Percentiles rank a stretch among this genome's conserved stretches.
Conservation (phyloP, 352 stramenopile genomes). For the Blastocystis sp. region DNA sequence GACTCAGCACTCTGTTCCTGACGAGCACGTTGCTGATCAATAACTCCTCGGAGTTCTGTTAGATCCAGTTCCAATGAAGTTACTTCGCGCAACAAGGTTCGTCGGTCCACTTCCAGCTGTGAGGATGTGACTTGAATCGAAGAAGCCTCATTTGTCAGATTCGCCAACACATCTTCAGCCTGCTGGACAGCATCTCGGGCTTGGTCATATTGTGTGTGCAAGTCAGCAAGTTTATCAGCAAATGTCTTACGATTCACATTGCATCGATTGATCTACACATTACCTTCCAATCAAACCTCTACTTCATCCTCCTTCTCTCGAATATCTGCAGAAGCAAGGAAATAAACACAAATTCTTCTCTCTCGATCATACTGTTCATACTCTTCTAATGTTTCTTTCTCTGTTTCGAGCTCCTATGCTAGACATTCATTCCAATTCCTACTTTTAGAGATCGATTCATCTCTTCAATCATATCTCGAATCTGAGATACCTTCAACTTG, state of each 20-base stretch:
- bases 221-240: slow-evolving; percentile 23
- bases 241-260: slow-evolving; percentile 51
- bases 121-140: background rate
- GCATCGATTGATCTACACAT: slow-evolving; percentile 73
- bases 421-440: slow-evolving; percentile 33
- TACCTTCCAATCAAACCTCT: slow-evolving; percentile 69
- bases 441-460: slow-evolving; percentile 68
- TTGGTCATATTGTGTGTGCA: slow-evolving; percentile 49
- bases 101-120: slow-evolving; percentile 71
- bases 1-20: slow-evolving; percentile 69
- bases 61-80: slow-evolving; percentile 77
- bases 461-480: slow-evolving; percentile 89
- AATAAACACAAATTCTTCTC: slow-evolving; percentile 86
- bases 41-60: slow-evolving; percentile 71
- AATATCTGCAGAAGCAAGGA: slow-evolving; percentile 64
- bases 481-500: slow-evolving; percentile 84
- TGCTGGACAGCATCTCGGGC: background rate
- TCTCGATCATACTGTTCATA: slow-evolving; percentile 89
- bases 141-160: background rate
- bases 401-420: slow-evolving; percentile 87
- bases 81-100: slow-evolving; percentile 72
- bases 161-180: slow-evolving; percentile 70
- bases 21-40: slow-evolving; percentile 67
- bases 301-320: slow-evolving; percentile 74
- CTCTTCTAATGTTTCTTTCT: slow-evolving; percentile 90